Conservation (phyloP, 1,284 basidiomycete genomes). For the Puccinia coronata region DNA sequence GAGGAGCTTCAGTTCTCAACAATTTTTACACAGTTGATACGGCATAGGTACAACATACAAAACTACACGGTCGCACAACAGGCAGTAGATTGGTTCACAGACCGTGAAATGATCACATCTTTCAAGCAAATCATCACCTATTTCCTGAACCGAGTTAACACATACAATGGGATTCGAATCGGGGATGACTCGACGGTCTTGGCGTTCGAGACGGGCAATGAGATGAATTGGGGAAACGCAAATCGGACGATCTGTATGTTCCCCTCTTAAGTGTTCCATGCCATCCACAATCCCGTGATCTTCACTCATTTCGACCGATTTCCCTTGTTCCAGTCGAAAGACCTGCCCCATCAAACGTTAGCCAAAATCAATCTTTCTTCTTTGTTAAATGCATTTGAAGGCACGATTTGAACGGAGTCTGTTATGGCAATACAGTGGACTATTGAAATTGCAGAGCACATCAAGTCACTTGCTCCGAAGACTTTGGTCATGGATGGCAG, state of each 20-base stretch:
- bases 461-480: slow-evolving; percentile 44
- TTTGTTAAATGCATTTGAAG: neutral
- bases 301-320: neutral
- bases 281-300: neutral
- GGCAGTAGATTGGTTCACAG: slow-evolving; percentile 43
- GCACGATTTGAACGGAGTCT: neutral
- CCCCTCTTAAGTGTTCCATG: no score
- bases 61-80: slow-evolving; percentile 17
- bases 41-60: slow-evolving; percentile 36
- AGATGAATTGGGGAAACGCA: slow-evolving; percentile 34
- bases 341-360: slow-evolving; percentile 9
- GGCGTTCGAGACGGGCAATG: slow-evolving; percentile 45
- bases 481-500: slow-evolving; percentile 50
- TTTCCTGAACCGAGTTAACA: slow-evolving; percentile 44
- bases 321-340: neutral
- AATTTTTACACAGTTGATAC: slow-evolving; percentile 27
- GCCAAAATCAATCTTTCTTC: neutral
- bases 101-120: slow-evolving; percentile 18
- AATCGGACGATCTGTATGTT: slow-evolving; percentile 29
- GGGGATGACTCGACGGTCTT: slow-evolving; percentile 45
- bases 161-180: slow-evolving; percentile 32
- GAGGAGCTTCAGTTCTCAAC: neutral
- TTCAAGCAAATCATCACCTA: slow-evolving; percentile 42
- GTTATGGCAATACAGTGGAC: slow-evolving; percentile 30
- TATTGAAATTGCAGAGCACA: slow-evolving; percentile 35